Percentiles rank a stretch among this genome's conserved stretches.
phyloP scores from a whole-genome alignment of 257 asterid species.

The Plantago elongata region DNA sequence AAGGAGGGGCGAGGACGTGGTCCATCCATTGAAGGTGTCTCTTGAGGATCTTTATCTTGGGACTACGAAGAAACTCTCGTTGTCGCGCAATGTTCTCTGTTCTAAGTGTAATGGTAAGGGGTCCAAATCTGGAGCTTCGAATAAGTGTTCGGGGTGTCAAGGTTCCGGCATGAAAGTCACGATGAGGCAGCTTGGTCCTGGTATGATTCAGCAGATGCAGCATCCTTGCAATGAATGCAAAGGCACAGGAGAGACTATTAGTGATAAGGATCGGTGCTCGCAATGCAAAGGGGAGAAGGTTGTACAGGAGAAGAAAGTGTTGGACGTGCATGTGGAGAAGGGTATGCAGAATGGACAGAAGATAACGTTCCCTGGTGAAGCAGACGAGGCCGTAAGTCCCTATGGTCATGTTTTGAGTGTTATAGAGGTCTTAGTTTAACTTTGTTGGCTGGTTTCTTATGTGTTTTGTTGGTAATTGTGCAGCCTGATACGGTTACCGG shows the following conservation, averaged over 20 bases:
- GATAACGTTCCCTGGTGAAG: conserved; percentile 70
- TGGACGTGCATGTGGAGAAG: conserved; percentile 68
- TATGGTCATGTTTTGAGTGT: not conserved
- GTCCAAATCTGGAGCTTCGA: conserved; percentile 64
- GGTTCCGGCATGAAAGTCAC: conserved; percentile 70
- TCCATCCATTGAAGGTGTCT: conserved; percentile 63
- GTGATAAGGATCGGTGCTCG: conserved; percentile 54
- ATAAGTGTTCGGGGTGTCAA: conserved; percentile 58
- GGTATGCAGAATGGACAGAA: conserved; percentile 75
- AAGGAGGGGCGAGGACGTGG: conserved; percentile 65
- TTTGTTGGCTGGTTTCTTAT: too few relatives aligned
- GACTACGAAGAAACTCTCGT: conserved; percentile 55
- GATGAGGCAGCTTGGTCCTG: conserved; percentile 57
- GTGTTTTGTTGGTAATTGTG: not conserved
- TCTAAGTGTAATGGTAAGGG: conserved; percentile 68
- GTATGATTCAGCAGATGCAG: conserved; percentile 83
- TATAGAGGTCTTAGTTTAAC: not conserved
- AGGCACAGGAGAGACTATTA: conserved; percentile 66
- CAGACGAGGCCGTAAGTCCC: conserved; percentile 62
- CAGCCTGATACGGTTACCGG: conserved; percentile 72
- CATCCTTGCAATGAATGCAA: conserved; percentile 62
- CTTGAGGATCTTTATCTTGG: conserved; percentile 58
- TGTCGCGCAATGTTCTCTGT: conserved; percentile 60
- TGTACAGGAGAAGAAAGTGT: conserved; percentile 55
- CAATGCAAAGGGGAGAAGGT: conserved; percentile 73